Base-by-base conservation (phyloP, 2,329 filamentous ascomycete species). In the Moelleriella libera region DNA sequence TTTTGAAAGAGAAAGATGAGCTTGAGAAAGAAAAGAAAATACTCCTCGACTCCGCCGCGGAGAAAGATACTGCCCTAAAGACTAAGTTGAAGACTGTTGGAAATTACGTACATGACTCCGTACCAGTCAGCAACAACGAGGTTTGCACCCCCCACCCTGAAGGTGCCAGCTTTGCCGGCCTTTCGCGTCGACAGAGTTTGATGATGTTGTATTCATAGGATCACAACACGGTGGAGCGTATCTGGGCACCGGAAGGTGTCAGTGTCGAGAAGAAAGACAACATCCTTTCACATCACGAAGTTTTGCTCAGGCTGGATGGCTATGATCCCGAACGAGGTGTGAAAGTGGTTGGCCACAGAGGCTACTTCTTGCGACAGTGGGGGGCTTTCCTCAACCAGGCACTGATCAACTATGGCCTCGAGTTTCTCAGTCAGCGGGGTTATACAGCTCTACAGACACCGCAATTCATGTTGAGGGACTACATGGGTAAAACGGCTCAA, bases 401-500 rank as follows among this genome's bases (percentile, higher is more conserved):
- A 1, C 75, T 98, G 46, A 82, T 96, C 66, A 95, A 95, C 69
- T 98, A 97, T 62, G 90, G 89, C 47, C 73, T 96, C 44, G 84
- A 94, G 60, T 97, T 94, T 64, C 79, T 97, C 48, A 79, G 79
- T 64, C 73, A 78, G 57, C 85, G 83, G 65, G 88, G 85, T 48
- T 94, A 88, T 67, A 88, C 76, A 31, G 82, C 86, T 6, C 80
- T 90, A 54, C 86, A 92, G 60, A 84, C 90, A 2, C 89, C 89
- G 2, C 88, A 88, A 61, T 94, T 98, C 72, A 95, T 97, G 86
- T 77, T 90, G 52, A 85, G 86, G 65, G 86, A 94, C 45, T 83
- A 88, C 64, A 98, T 98, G 92, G 89, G 85, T 51, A 97, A 97
- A 74, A 98, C 92, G 0, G 92, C 92, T 2, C 92, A 98, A 68